Base-by-base conservation (phyloP, 179 eudicot species). In the Silene coronaria region DNA sequence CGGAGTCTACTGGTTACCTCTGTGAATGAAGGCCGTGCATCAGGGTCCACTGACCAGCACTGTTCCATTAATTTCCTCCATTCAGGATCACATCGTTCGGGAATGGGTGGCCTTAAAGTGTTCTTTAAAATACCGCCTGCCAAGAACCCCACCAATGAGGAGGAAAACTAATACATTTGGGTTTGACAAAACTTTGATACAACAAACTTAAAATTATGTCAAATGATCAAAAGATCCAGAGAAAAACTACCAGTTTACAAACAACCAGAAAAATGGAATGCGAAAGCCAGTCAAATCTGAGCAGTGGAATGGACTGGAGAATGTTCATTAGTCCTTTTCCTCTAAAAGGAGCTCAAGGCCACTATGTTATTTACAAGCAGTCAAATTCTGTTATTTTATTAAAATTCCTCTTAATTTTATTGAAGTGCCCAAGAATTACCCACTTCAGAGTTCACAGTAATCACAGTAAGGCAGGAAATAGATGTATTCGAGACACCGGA, bases 51-150 rank as follows among this genome's bases (percentile, higher is more conserved):
- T 45, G 89, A 86, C 98, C 98, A 93, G 83, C 98, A 93, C 9
- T 89, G 90, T 74, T 93, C 97, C 91, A 93, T 90, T 78, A 93
- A 85, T 38, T 77, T 87, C 78, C 81, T 90, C 98, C 98, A 93
- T 68, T 90, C 91, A 9, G 88, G 76, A 76, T 91, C 96, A 83
- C 96, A 93, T 60, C 78, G 75, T 24, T 89, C 92, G 2, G 97
- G 97, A 77, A 91, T 77, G 13, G 84, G 78, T 71, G 98, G 98
- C 57, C 97, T 83, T 7, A 93, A 93, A 21, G 92, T 93, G 76
- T 93, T 86, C 86, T 93, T 93, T 62, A 93, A 78, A 42, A 93
- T 90, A 62, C 98, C 98, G 10, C 98, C 98, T 93, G 78, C 17
- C 45, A 64, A 71, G 27, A 75, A 17, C 55, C 14, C 24, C 14